phyloP scores from a whole-genome alignment of 257 asterid genomes.

The Schizonepeta tenuifolia region DNA sequence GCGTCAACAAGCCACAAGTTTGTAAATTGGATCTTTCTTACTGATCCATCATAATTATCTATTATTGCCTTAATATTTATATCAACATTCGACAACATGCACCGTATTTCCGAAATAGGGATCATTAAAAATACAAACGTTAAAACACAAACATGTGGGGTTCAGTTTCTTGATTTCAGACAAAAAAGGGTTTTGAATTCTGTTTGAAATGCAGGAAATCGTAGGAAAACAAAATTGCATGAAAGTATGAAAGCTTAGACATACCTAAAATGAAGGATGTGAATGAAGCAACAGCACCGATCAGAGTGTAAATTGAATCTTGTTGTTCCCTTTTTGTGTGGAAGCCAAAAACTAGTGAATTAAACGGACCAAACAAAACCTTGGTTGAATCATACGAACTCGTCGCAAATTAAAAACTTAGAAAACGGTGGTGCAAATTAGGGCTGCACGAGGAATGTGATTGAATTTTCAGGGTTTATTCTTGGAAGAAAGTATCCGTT shows the following conservation, averaged over 20 bases:
- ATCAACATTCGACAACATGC: too few relatives aligned
- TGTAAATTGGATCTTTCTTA: neutral
- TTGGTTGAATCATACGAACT: conserved; percentile 30
- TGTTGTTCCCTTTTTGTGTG: neutral
- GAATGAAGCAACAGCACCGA: conserved; percentile 22
- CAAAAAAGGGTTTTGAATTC: neutral
- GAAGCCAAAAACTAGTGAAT: conserved; percentile 25
- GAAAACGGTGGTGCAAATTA: conserved; percentile 33
- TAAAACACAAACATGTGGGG: conserved; percentile 5
- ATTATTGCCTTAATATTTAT: neutral
- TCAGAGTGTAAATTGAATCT: neutral
- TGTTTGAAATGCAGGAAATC: conserved; percentile 20
- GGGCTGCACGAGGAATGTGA: conserved; percentile 36
- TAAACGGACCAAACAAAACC: conserved; percentile 32
- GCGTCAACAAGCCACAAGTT: neutral
- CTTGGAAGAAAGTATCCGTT: conserved; percentile 17
- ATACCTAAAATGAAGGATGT: conserved; percentile 40
- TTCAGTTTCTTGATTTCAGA: conserved; percentile 12
- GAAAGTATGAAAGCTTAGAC: neutral
- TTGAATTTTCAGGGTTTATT: conserved; percentile 52
- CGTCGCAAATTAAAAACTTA: neutral
- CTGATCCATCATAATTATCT: neutral
- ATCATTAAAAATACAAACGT: conserved; percentile 21
- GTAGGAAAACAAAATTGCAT: neutral
- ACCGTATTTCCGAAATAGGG: neutral